Evolutionary conservation across 352 stramenopile genomes (phyloP).

Genomic region (Phytophthora agathidicida): DNA sequence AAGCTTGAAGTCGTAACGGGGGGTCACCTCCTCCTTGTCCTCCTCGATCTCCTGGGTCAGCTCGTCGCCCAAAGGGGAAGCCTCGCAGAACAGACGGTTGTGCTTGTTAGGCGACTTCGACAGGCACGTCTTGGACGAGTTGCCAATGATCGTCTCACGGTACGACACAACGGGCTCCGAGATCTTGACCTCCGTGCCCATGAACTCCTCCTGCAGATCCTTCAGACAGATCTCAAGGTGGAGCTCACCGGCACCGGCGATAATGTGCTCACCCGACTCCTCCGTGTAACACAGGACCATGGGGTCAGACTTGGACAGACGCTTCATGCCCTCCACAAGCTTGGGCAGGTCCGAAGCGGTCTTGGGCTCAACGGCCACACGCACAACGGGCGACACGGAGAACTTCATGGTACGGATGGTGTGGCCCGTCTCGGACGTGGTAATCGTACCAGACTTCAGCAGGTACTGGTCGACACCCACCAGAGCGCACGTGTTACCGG

Average conservation of each 20-base stretch:
- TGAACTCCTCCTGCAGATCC: slow-evolving; percentile 99
- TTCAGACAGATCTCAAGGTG: slow-evolving; percentile 99
- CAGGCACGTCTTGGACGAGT: slow-evolving; percentile 96
- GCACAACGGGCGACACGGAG: slow-evolving; percentile 99
- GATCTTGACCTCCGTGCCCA: slow-evolving; percentile 98
- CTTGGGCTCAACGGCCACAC: slow-evolving; percentile 99
- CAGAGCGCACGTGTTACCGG: slow-evolving; percentile 99
- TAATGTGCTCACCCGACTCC: slow-evolving; percentile 99
- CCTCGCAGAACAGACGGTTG: slow-evolving; percentile 99
- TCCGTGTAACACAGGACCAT: slow-evolving; percentile 99
- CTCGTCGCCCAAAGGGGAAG: slow-evolving; percentile 91
- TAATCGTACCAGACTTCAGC: slow-evolving; percentile 99
- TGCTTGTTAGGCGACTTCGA: slow-evolving; percentile 99
- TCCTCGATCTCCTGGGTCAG: slow-evolving; percentile 98
- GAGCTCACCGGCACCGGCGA: slow-evolving; percentile 98
- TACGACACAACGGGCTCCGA: slow-evolving; percentile 99
- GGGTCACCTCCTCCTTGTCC: slow-evolving; percentile 91
- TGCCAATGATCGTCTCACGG: slow-evolving; percentile 97
- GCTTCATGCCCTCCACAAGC: slow-evolving; percentile 99
- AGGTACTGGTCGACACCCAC: slow-evolving; percentile 99
- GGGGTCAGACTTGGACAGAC: slow-evolving; percentile 99
- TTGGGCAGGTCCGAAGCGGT: slow-evolving; percentile 99
- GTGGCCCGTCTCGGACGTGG: slow-evolving; percentile 97
- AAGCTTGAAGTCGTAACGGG: slow-evolving; percentile 96
- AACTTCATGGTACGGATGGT: slow-evolving; percentile 99